Evolutionary conservation across 139 green algal species (phyloP), one percentile per base, ranked within the genome.

Genomic region (Coccomyxa sp.): DNA sequence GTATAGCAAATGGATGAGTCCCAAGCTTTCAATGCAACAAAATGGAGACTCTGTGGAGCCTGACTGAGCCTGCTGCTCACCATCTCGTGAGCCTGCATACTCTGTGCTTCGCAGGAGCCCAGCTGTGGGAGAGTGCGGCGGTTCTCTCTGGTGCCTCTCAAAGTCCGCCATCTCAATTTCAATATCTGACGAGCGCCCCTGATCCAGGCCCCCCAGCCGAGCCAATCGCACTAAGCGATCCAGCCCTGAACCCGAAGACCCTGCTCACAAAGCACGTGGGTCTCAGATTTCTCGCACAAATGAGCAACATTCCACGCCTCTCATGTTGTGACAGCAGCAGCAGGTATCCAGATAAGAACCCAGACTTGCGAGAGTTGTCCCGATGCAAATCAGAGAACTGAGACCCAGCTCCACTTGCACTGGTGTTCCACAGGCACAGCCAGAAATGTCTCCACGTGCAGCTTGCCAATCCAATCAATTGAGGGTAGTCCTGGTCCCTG

Each of bases 81-180:
- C 82, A 77, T 76, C 82, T 12, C 82, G 77, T 12, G 77, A 74
- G 63, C 82, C 82, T 27, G 82, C 82, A 75, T 82, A 77, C 51
- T 79, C 77, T 14, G 23, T 15, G 30, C 68, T 57, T 7, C 71
- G 66, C 66, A 31, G 45, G 16, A 71, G 18, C 21, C 74, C 80
- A n/a, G 82, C 63, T 38, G 82, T 82, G 0, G 82, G 51, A 51
- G 78, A 82, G n/a, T 68, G 77, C 3, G 63, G 63, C 9, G 21
- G 63, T 25, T 71, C 18, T 9, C 63, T 51, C 63, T 71, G 63
- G 4, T 71, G 18, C 75, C 32, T 59, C 38, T 86, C 82, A 74
- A 86, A 82, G 32, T 86, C 77, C 23, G 77, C 82, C 82, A 86
- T 79, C 77, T 86, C 82, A 18, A 86, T 71, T 66, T 86, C 82